Percentiles rank a stretch among this genome's conserved stretches.
phyloP scores from a whole-genome alignment of 2,329 filamentous ascomycete genomes.

The Aspergillus neoniger region DNA sequence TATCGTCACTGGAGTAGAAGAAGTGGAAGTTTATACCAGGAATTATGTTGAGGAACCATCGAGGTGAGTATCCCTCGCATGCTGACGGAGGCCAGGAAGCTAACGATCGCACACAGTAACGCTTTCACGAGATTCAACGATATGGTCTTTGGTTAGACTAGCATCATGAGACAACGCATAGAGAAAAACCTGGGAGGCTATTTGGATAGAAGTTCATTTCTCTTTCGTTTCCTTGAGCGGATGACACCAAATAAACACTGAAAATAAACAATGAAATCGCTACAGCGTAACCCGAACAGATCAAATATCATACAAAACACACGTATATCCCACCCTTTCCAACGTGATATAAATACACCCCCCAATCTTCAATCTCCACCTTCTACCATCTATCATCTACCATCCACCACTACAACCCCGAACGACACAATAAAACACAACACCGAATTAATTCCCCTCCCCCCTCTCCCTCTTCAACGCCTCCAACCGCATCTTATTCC shows the following conservation, averaged over 20 bases:
- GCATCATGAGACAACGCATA: not conserved
- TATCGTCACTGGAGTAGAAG: slow-evolving; percentile 61
- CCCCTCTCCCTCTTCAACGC: slow-evolving; percentile 49
- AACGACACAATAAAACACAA: no score
- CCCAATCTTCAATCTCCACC: no score
- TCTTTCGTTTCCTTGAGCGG: no score
- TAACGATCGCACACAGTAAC: slow-evolving; percentile 27
- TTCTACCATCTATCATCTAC: not conserved
- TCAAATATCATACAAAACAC: not conserved
- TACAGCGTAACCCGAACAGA: not conserved
- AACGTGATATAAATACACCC: not conserved
- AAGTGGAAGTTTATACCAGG: slow-evolving; percentile 68
- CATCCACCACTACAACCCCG: not conserved
- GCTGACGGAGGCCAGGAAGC: not conserved
- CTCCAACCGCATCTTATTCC: slow-evolving; percentile 66
- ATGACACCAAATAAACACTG: no score
- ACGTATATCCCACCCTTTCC: not conserved
- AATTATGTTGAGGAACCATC: slow-evolving; percentile 59
- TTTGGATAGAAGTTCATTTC: not conserved
- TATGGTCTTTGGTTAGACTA: slow-evolving; percentile 21
- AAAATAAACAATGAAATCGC: not conserved
- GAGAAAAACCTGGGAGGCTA: not conserved
- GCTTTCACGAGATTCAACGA: slow-evolving; percentile 22
- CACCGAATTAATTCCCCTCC: not conserved
- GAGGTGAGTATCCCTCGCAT: slow-evolving; percentile 46